Evolutionary conservation across 2,329 filamentous ascomycete species (phyloP).

Genomic region (Aspergillus fumigatiaffinis): DNA sequence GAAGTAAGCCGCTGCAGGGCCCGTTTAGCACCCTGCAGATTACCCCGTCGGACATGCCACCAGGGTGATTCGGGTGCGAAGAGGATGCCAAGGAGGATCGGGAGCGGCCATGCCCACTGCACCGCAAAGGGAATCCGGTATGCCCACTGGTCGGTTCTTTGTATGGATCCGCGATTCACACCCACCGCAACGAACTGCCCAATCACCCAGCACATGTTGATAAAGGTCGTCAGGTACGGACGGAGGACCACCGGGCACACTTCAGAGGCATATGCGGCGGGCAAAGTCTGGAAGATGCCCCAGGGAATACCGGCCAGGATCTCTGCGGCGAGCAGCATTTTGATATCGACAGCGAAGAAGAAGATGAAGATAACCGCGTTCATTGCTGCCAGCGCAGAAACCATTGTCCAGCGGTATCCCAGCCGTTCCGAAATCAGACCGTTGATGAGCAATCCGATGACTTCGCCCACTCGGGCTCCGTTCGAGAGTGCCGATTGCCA

Average conservation of each 20-base stretch:
- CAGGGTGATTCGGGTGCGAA: constrained; percentile 47
- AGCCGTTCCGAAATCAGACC: constrained; percentile 26
- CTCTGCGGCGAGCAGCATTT: constrained; percentile 43
- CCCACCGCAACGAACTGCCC: constrained; percentile 47
- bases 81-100: constrained; percentile 40
- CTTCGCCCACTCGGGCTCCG: constrained; percentile 18
- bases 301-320: constrained; percentile 47
- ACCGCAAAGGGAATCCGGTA: constrained; percentile 48
- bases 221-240: constrained; percentile 38
- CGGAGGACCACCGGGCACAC: constrained; percentile 38
- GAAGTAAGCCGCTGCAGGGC: constrained; percentile 40
- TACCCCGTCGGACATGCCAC: constrained; percentile 45
- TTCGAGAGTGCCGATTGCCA: constrained; percentile 32
- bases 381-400: constrained; percentile 36
- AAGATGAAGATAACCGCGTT: constrained; percentile 44
- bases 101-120: constrained; percentile 49
- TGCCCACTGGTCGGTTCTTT: constrained; percentile 43
- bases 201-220: constrained; percentile 41
- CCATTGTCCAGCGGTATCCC: constrained; percentile 27
- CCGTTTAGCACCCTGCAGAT: constrained; percentile 40
- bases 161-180: constrained; percentile 42
- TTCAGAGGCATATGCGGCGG: constrained; percentile 40
- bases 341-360: constrained; percentile 44
- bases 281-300: constrained; percentile 45
- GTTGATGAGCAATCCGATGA: constrained; percentile 27